phyloP scores from a whole-genome alignment of 495 filamentous ascomycete genomes.

The Trichoderma gamsii region DNA sequence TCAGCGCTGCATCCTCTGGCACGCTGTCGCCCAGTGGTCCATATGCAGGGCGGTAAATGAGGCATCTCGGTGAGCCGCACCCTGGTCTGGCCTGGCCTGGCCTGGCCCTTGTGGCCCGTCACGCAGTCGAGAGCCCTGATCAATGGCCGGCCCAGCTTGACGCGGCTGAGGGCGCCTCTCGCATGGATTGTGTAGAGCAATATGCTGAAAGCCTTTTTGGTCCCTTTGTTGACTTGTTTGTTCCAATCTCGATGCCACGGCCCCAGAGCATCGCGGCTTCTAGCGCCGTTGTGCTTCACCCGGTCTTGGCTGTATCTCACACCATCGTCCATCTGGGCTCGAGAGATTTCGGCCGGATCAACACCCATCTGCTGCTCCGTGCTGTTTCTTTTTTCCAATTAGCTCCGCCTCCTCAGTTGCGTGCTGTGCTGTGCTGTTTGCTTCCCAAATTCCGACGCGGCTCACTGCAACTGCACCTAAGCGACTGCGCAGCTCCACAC shows the following conservation, averaged over 20 bases:
- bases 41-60: conserved; percentile 11
- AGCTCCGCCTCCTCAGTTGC: background rate
- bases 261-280: background rate
- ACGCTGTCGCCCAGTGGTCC: background rate
- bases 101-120: background rate
- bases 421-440: background rate
- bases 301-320: background rate
- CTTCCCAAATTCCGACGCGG: conserved; percentile 4
- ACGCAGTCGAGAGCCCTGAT: background rate
- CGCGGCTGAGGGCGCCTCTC: conserved; percentile 1
- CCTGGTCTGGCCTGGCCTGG: background rate
- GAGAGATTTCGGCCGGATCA: background rate
- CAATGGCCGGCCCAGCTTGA: background rate
- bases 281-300: conserved; percentile 3
- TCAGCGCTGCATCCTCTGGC: conserved; percentile 11
- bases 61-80: conserved; percentile 13
- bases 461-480: conserved; percentile 6
- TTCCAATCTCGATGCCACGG: background rate
- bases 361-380: background rate
- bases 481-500: conserved; percentile 11
- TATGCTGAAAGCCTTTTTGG: background rate
- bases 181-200: background rate
- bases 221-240: background rate
- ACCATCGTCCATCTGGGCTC: background rate
- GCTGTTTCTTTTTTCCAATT: background rate